These are phyloP conservation scores for Xylaria telfairii DNA, from an alignment of 495 filamentous ascomycete species.

Conservation along the genomic window DNA sequence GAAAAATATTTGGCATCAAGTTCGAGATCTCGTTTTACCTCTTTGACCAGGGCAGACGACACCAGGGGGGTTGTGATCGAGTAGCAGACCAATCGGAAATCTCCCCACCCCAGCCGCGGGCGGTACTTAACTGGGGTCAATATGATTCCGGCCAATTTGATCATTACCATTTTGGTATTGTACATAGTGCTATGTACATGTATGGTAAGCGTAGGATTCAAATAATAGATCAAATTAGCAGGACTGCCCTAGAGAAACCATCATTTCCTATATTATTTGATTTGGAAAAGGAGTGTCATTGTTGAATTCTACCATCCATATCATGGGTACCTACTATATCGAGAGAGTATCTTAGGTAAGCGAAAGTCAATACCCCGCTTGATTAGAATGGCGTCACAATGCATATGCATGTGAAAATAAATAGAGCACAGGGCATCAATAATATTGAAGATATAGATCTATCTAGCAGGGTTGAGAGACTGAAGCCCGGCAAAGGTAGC, in stretches of 20 bases:
- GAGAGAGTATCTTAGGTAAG: not conserved
- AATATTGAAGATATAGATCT: not conserved
- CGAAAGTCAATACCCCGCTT: not conserved
- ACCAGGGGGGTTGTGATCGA: too few relatives aligned
- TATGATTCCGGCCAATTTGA: not conserved
- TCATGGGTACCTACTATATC: not conserved
- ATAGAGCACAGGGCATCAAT: not conserved
- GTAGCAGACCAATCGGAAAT: slow-evolving; percentile 15
- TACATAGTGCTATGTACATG: not conserved
- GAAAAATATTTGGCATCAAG: not conserved
- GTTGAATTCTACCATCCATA: not conserved
- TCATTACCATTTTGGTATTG: not conserved
- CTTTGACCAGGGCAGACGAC: too few relatives aligned
- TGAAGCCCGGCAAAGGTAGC: too few relatives aligned
- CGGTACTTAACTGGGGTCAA: not conserved
- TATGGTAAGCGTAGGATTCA: slow-evolving; percentile 15
- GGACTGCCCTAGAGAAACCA: not conserved
- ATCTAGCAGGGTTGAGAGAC: not conserved
- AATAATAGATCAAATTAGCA: not conserved
- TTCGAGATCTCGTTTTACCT: not conserved
- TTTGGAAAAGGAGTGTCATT: not conserved
- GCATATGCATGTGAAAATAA: slow-evolving; percentile 18
- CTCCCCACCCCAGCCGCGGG: not conserved
- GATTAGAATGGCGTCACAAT: slow-evolving; percentile 14
- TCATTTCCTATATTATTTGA: not conserved